Percentiles rank a stretch among this genome's conserved stretches.
These are phyloP conservation scores for Eutrema japonicum DNA, from an alignment of 345 rosid species.

Conservation along the genomic window DNA sequence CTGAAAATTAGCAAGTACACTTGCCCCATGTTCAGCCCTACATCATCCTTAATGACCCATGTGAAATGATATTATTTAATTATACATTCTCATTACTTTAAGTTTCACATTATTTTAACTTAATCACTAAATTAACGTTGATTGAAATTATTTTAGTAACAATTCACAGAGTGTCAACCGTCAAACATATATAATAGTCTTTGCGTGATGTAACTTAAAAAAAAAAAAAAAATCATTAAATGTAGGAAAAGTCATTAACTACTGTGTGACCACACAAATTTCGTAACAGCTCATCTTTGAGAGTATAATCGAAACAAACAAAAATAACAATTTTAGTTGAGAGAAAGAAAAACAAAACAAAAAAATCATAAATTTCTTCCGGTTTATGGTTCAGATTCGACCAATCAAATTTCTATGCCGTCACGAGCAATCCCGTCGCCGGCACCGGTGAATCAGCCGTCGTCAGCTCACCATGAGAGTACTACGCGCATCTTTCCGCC, in stretches of 20 bases:
- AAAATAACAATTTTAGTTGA: background rate
- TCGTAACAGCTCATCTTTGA: conserved; percentile 13
- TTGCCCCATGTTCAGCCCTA: too few species aligned
- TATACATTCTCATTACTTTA: background rate
- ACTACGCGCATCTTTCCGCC: conserved; percentile 43
- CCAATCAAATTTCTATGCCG: conserved; percentile 47
- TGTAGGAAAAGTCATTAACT: conserved; percentile 39
- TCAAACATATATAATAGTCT: conserved; percentile 36
- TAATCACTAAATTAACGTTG: background rate
- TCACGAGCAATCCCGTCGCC: conserved; percentile 48
- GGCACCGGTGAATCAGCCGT: conserved; percentile 26
- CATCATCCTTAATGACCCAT: conserved; percentile 11
- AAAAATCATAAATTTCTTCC: conserved; percentile 4
- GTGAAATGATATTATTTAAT: conserved; percentile 15
- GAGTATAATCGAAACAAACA: background rate
- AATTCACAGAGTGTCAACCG: conserved; percentile 15
- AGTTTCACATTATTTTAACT: background rate
- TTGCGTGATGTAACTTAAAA: conserved; percentile 25
- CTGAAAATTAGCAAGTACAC: too few species aligned
- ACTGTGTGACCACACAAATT: conserved; percentile 34
- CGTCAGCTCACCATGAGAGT: conserved; percentile 12
- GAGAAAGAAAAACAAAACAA: background rate
- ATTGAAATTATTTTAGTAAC: background rate
- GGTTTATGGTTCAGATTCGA: conserved; percentile 18
- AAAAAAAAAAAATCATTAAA: conserved; percentile 18